Evolutionary conservation across 257 asterid species (phyloP), one percentile per base, ranked within the genome.

Genomic region (Nicotiana sylvestris): DNA sequence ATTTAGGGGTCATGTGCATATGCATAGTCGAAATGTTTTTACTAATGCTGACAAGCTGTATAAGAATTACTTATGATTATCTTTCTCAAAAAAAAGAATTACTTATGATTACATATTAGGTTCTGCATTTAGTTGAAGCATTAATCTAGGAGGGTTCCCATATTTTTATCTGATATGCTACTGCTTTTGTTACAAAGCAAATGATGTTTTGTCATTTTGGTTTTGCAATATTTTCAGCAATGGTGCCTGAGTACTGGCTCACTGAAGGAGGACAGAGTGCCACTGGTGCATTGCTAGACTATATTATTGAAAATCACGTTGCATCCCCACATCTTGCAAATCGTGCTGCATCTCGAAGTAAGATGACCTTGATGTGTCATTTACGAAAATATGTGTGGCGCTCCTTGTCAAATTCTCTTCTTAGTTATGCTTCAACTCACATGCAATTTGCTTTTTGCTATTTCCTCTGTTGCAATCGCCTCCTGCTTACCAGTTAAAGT

Each of bases 181-280:
- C 49, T 49, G 43, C 80, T 76, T 51, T 16, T 74, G 43, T 51
- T 27, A 76, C 64, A 51, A 43, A 51, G 43, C 64, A 76, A 76
- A 51, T 76, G 80, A 76, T 76, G 80, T 17, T 76, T 39, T 39
- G 32, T 51, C 27, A 76, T 27, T 27, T 25, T 51, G 9, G 43
- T 76, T 89, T 82, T 82, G 18, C 5, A 76, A 87, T 86, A 65
- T 72, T 53, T 86, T 74, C 77, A 95, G 99, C 97, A 61, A 94
- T 96, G 99, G 93, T 96, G 84, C 99, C 99, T 72, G 97, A 92
- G 85, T 96, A 89, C 91, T 96, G 99, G 99, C 97, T 96, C 33
- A 93, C 99, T 4, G 99, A 96, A 92, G 99, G 99, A 76, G 99
- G 99, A 56, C 99, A 96, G 92, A 96, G 99, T 83, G 98, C 98